A percentile compares a stretch with the other conserved stretches of the same genome.
Evolutionary conservation across 805 yeast species (phyloP).

Genomic region (Metschnikowia orientalis): DNA sequence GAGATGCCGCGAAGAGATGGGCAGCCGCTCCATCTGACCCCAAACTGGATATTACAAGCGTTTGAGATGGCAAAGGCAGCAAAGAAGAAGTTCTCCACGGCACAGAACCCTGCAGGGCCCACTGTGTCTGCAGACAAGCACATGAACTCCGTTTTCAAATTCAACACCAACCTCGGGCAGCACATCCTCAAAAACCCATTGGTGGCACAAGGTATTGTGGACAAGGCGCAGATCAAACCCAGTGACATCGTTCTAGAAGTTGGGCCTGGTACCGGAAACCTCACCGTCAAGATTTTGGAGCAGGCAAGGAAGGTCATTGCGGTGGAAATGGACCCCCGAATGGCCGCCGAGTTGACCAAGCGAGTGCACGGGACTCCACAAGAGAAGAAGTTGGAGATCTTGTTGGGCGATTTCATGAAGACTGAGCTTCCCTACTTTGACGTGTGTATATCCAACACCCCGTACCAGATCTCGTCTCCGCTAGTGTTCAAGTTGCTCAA

Average conservation of each 20-base stretch:
- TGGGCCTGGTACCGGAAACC: constrained; percentile 98
- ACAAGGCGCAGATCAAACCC: constrained; percentile 89
- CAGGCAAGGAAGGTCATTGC: constrained; percentile 94
- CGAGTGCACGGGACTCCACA: constrained; percentile 97
- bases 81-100: constrained; percentile 54
- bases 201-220: constrained; percentile 97
- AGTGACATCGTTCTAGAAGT: constrained; percentile 92
- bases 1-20: constrained; percentile 13
- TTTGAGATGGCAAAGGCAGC: constrained; percentile 59
- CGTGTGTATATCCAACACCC: constrained; percentile 94
- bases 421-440: constrained; percentile 93
- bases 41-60: no score
- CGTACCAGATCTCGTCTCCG: constrained; percentile 96
- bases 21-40: neutral
- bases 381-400: constrained; percentile 84
- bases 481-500: constrained; percentile 87
- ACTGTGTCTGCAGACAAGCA: constrained; percentile 69
- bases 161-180: constrained; percentile 95
- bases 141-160: constrained; percentile 83
- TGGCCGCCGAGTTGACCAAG: constrained; percentile 98
- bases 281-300: constrained; percentile 88
- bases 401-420: constrained; percentile 94
- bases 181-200: constrained; percentile 94
- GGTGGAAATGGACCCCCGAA: constrained; percentile 98
- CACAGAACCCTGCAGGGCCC: constrained; percentile 45